Evolutionary conservation across 2,329 filamentous ascomycete genomes (phyloP).

Genomic region (Cladosporium sp.): DNA sequence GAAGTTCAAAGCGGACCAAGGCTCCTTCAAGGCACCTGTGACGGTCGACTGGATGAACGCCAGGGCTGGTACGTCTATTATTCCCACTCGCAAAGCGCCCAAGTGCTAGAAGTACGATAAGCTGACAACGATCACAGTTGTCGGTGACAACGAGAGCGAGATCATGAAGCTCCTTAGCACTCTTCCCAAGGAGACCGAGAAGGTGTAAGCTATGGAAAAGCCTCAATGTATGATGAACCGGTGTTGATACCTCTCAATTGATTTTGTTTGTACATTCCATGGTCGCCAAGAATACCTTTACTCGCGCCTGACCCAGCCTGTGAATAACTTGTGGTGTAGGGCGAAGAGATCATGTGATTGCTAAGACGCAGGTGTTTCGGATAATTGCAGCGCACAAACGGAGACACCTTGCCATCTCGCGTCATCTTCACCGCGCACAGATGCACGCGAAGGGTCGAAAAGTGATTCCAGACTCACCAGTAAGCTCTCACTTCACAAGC

Average conservation of each 20-base stretch:
- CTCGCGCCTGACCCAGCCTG: neutral
- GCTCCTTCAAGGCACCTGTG: conserved; percentile 70
- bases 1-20: conserved; percentile 66
- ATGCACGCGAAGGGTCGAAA: neutral
- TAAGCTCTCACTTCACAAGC: neutral
- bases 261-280: neutral
- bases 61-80: conserved; percentile 55
- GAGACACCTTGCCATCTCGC: neutral
- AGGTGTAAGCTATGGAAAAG: conserved; percentile 14
- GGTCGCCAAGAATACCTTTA: too few species aligned
- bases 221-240: neutral
- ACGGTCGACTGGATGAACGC: conserved; percentile 95
- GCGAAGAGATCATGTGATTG: too few species aligned
- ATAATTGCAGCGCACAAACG: conserved; percentile 11
- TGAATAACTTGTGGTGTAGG: neutral
- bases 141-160: conserved; percentile 78
- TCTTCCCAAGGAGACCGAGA: conserved; percentile 40
- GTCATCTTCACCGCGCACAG: neutral
- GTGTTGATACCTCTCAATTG: conserved; percentile 11
- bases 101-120: neutral
- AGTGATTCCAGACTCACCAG: neutral
- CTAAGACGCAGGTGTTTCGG: conserved; percentile 11
- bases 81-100: too few species aligned
- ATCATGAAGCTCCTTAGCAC: conserved; percentile 65
- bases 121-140: conserved; percentile 38